These are phyloP conservation scores for Gloeopeniophorella convolvens DNA, from an alignment of 768 basidiomycete species.

Conservation along the genomic window DNA sequence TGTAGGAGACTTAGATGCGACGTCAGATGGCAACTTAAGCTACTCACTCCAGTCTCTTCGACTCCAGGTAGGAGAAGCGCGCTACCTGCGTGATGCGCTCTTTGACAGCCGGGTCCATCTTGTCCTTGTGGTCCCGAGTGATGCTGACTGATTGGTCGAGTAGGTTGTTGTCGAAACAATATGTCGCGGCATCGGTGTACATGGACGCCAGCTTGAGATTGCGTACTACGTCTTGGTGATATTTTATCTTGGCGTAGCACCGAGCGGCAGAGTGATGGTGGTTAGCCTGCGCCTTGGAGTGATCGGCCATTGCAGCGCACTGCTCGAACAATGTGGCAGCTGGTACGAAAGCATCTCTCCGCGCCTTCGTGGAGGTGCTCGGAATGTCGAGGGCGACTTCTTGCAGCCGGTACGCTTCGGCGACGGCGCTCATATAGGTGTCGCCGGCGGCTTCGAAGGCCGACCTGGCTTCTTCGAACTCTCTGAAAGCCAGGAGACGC, in stretches of 20 bases:
- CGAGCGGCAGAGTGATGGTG: constrained; percentile 1
- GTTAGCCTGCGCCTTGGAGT: not conserved
- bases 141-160: constrained; percentile 4
- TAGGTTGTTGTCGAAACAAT: constrained; percentile 14
- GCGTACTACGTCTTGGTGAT: not conserved
- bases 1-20: constrained; percentile 22
- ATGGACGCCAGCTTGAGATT: not conserved
- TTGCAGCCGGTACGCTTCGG: not conserved
- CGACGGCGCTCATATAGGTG: not conserved
- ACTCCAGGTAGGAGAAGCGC: constrained; percentile 4
- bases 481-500: not conserved
- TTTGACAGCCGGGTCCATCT: constrained; percentile 9
- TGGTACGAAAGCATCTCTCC: not conserved
- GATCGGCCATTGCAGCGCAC: not conserved
- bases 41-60: constrained; percentile 9
- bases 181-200: constrained; percentile 14
- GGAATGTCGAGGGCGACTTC: constrained; percentile 9
- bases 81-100: constrained; percentile 7
- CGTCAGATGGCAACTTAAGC: not conserved
- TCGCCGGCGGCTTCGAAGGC: constrained; percentile 11
- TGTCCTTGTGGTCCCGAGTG: not conserved
- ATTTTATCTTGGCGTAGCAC: constrained; percentile 8
- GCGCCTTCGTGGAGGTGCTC: not conserved
- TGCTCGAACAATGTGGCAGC: constrained; percentile 1
- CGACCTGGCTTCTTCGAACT: constrained; percentile 9